A percentile compares a stretch with the other conserved stretches of the same genome.
These are phyloP conservation scores for Coniella lustricola DNA, from an alignment of 2,329 filamentous ascomycete genomes.

Conservation along the genomic window DNA sequence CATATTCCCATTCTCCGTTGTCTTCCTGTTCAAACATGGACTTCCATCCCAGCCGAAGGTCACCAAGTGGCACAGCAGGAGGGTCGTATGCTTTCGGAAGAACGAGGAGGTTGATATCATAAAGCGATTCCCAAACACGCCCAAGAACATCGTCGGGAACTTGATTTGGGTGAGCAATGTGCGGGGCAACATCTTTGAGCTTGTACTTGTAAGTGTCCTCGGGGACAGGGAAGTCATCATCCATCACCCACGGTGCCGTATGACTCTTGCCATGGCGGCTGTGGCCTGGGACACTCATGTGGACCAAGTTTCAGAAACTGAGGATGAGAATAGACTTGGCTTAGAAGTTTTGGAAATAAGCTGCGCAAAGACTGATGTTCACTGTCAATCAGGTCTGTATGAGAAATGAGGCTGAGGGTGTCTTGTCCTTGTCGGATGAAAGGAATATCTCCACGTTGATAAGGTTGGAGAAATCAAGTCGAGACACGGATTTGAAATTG, in stretches of 20 bases:
- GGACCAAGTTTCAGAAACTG: neutral
- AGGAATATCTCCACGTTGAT: too few species aligned
- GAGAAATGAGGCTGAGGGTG: too few species aligned
- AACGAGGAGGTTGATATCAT: neutral
- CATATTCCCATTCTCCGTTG: constrained; percentile 2
- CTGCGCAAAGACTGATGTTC: too few species aligned
- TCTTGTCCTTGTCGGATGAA: neutral
- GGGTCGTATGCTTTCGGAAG: neutral
- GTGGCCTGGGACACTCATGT: too few species aligned
- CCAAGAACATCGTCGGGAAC: neutral
- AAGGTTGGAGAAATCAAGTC: too few species aligned
- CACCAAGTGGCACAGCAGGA: neutral
- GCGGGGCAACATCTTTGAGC: too few species aligned
- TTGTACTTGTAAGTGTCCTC: too few species aligned
- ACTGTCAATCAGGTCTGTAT: neutral
- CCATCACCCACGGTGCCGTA: neutral
- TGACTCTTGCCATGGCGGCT: neutral
- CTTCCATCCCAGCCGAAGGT: constrained; percentile 1
- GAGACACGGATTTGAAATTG: too few species aligned
- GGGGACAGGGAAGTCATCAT: neutral
- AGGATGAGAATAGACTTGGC: too few species aligned
- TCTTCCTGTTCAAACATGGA: neutral
- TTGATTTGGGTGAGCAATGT: too few species aligned
- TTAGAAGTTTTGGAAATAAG: neutral
- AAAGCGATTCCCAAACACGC: constrained; percentile 1